Evolutionary conservation across 2,329 filamentous ascomycete genomes (phyloP).

Genomic region (Polychaeton citri): DNA sequence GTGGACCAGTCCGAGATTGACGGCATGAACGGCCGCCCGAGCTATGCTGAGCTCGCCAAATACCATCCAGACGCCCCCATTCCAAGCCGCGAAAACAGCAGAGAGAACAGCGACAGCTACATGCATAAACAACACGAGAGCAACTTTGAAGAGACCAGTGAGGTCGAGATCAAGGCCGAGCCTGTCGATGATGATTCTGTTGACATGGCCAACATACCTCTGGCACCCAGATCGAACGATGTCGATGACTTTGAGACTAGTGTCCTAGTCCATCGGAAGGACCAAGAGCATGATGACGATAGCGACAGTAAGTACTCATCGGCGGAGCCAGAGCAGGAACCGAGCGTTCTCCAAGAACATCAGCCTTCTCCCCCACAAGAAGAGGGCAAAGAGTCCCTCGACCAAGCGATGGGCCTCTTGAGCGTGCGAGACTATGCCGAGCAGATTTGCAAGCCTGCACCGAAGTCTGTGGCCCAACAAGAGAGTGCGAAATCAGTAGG

Average conservation of each 20-base stretch:
- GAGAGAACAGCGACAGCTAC: slow-evolving; percentile 14
- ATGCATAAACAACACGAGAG: slow-evolving; percentile 44
- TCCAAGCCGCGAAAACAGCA: slow-evolving; percentile 62
- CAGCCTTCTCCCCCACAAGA: slow-evolving; percentile 4
- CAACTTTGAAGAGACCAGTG: slow-evolving; percentile 36
- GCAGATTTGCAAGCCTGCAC: slow-evolving; percentile 7
- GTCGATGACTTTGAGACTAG: slow-evolving; percentile 34
- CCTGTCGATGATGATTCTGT: slow-evolving; percentile 43
- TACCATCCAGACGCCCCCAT: slow-evolving; percentile 84
- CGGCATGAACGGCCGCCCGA: slow-evolving; percentile 9
- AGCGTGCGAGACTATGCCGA: slow-evolving; percentile 22
- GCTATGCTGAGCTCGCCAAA: slow-evolving; percentile 35
- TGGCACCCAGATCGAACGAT: slow-evolving; percentile 26
- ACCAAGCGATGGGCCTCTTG: slow-evolving; percentile 22
- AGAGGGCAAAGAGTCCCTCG: slow-evolving; percentile 18
- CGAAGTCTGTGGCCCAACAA: slow-evolving; percentile 1
- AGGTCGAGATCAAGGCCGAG: slow-evolving; percentile 56
- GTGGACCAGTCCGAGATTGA: slow-evolving; percentile 47
- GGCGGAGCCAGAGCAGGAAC: slow-evolving; percentile 19
- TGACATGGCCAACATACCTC: slow-evolving; percentile 55
- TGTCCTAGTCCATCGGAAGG: slow-evolving; percentile 40
- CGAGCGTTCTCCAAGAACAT: slow-evolving; percentile 12
- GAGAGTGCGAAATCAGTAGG: slow-evolving; percentile 3
- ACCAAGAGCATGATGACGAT: slow-evolving; percentile 32
- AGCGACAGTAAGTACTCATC: slow-evolving; percentile 44